Evolutionary conservation across 306 rosid genomes (phyloP).

Genomic region (Cicer cuneatum): DNA sequence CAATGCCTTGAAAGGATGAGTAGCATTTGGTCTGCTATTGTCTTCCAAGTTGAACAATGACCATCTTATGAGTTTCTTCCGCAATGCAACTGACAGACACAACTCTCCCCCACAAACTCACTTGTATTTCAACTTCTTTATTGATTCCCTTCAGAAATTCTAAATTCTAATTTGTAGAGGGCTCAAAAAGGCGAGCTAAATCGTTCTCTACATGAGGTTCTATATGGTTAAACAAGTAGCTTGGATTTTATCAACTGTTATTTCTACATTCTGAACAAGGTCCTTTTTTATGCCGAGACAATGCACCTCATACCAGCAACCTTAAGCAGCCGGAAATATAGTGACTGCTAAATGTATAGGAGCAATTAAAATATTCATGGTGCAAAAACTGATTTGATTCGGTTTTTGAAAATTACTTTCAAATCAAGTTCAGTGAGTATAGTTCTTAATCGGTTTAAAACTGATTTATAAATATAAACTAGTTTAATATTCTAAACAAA

Average conservation of each 20-base stretch:
- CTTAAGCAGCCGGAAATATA: slow-evolving; percentile 41
- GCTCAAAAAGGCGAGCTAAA: slow-evolving; percentile 32
- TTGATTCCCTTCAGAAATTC: slow-evolving; percentile 27
- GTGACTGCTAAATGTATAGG: slow-evolving; percentile 16
- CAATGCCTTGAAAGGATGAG: slow-evolving; percentile 4
- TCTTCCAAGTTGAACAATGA: slow-evolving; percentile 4
- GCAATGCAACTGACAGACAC: slow-evolving; percentile 30
- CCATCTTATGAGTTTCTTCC: slow-evolving; percentile 29
- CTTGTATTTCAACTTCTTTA: background rate
- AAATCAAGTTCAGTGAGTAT: too few relatives aligned
- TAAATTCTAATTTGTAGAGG: background rate
- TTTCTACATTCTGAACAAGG: slow-evolving; percentile 40
- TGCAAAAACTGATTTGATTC: too few relatives aligned
- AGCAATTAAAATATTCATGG: too few relatives aligned
- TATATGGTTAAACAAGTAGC: slow-evolving; percentile 37
- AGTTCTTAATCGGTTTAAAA: too few relatives aligned
- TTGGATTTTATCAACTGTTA: slow-evolving; percentile 33
- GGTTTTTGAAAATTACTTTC: too few relatives aligned
- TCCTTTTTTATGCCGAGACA: slow-evolving; percentile 38
- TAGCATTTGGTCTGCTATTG: background rate
- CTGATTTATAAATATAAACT: too few relatives aligned
- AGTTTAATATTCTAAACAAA: too few relatives aligned
- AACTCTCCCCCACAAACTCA: slow-evolving; percentile 28
- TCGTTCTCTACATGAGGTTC: slow-evolving; percentile 13
- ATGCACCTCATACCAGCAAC: slow-evolving; percentile 40